phyloP scores from a whole-genome alignment of 108 stramenopile species.

The Cyclotella atomus region DNA sequence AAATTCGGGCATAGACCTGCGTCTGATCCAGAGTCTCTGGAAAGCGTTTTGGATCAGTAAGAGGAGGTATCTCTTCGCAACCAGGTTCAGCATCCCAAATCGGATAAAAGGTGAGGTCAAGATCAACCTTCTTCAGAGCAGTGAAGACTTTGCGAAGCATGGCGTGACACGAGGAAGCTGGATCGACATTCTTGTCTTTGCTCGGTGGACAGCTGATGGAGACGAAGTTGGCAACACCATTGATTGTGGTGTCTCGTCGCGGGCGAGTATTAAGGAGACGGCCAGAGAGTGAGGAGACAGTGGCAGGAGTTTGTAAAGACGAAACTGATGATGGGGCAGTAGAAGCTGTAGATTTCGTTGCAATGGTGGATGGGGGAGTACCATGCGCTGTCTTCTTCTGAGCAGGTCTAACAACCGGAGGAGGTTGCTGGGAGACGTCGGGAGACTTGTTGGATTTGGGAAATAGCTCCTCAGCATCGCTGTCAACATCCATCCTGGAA shows the following conservation, averaged over 20 bases:
- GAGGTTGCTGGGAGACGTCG: neutral
- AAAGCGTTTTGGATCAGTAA: neutral
- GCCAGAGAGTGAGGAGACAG: neutral
- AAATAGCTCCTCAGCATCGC: neutral
- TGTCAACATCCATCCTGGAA: neutral
- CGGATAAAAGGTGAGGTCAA: neutral
- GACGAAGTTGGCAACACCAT: constrained; percentile 7
- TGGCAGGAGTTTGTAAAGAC: neutral
- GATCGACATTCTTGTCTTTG: neutral
- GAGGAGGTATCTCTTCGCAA: neutral
- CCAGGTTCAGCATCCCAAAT: constrained; percentile 5
- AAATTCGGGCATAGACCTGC: neutral
- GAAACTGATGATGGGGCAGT: neutral
- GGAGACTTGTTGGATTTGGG: no score
- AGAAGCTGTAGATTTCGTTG: neutral
- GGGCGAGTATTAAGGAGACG: constrained; percentile 7
- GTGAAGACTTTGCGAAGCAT: neutral
- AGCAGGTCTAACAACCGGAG: neutral
- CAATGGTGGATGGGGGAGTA: neutral
- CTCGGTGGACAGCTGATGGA: neutral
- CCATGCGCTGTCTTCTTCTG: neutral
- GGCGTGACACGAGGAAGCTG: neutral
- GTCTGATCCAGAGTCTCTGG: neutral
- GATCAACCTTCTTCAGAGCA: neutral
- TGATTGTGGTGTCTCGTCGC: neutral